phyloP scores from a whole-genome alignment of 1,284 basidiomycete species.

The Leccinum pallidistipes region DNA sequence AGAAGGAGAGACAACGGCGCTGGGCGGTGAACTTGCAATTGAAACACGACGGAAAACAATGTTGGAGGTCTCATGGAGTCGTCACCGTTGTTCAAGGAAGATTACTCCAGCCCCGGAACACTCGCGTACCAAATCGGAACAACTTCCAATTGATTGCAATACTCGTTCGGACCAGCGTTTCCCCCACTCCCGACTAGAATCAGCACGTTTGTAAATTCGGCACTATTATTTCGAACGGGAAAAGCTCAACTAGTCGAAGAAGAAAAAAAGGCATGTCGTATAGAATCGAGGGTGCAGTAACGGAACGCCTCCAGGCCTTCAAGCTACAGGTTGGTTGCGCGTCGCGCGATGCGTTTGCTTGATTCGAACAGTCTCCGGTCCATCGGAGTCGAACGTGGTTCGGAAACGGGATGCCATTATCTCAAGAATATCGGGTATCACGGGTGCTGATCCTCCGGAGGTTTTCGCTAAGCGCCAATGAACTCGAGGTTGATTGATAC shows the following conservation, averaged over 20 bases:
- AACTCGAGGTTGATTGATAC: background rate
- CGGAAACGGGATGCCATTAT: background rate
- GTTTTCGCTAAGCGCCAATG: background rate
- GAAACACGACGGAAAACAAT: background rate
- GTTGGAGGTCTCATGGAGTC: background rate
- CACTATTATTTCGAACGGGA: background rate
- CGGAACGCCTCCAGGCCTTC: background rate
- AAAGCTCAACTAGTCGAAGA: background rate
- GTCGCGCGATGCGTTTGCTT: background rate
- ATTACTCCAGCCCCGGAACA: background rate
- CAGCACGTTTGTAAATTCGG: background rate
- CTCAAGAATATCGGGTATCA: background rate
- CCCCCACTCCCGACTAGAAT: background rate
- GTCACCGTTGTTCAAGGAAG: background rate
- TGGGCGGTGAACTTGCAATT: background rate
- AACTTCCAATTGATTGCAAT: background rate
- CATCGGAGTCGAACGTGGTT: background rate
- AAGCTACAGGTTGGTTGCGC: background rate
- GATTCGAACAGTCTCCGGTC: constrained; percentile 1
- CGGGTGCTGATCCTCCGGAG: background rate
- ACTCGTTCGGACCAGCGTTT: background rate
- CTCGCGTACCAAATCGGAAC: background rate
- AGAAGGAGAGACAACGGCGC: background rate
- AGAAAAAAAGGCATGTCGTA: background rate
- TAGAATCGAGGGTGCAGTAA: constrained; percentile 1